A percentile compares a stretch with the other conserved stretches of the same genome.
Evolutionary conservation across 345 rosid species (phyloP).

Genomic region (Pistacia vera): DNA sequence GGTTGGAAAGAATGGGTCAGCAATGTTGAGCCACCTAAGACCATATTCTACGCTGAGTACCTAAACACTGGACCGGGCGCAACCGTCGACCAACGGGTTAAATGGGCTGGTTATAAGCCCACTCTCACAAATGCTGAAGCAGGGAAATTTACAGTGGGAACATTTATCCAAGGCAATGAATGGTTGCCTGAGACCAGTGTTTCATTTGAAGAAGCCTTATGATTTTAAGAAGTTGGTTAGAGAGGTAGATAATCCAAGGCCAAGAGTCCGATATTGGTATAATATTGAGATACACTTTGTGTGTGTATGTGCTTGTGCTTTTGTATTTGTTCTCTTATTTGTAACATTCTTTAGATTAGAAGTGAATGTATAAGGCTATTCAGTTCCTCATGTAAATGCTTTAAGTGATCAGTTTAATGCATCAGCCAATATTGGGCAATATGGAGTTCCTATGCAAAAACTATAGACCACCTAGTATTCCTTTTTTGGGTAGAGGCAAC

Average conservation of each 20-base stretch:
- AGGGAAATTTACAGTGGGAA: constrained; percentile 47
- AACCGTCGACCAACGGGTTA: constrained; percentile 37
- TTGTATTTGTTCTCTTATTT: neutral
- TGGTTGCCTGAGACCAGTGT: constrained; percentile 68
- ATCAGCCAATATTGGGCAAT: too few relatives aligned
- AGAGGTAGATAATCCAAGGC: neutral
- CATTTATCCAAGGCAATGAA: constrained; percentile 57
- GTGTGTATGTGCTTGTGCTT: neutral
- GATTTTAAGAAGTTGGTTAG: constrained; percentile 5
- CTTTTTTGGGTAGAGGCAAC: too few relatives aligned
- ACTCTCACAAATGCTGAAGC: constrained; percentile 48
- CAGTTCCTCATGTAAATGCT: too few relatives aligned
- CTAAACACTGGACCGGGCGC: constrained; percentile 66
- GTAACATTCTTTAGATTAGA: neutral
- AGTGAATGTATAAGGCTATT: neutral
- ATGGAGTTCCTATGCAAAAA: too few relatives aligned
- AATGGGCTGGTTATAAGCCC: constrained; percentile 67
- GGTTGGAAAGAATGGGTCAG: constrained; percentile 81
- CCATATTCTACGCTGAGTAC: constrained; percentile 75
- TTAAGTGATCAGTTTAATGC: too few relatives aligned
- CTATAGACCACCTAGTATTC: too few relatives aligned
- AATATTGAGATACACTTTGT: neutral
- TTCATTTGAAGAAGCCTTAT: constrained; percentile 34
- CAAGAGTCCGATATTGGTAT: neutral
- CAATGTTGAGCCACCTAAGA: constrained; percentile 62